Evolutionary conservation across 306 rosid species (phyloP).

Genomic region (Prunus padus): DNA sequence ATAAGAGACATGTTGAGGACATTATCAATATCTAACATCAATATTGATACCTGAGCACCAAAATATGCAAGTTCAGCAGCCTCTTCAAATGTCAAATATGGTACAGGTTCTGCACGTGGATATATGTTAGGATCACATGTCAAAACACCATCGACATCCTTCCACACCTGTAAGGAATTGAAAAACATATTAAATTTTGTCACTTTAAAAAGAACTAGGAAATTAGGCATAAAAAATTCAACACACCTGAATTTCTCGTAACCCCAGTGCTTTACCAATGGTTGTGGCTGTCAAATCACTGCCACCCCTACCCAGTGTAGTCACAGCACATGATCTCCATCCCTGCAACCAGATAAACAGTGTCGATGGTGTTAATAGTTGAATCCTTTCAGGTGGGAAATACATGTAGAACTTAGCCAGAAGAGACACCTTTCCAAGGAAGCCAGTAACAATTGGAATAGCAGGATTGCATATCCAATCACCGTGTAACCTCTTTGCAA

Average conservation of each 20-base stretch:
- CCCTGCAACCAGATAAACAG: slow-evolving; percentile 53
- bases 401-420: slow-evolving; percentile 15
- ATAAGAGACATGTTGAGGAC: not conserved
- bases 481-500: slow-evolving; percentile 68
- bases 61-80: slow-evolving; percentile 98
- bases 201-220: not conserved
- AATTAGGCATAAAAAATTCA: not conserved
- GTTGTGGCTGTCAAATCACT: slow-evolving; percentile 97
- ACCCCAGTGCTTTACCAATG: slow-evolving; percentile 85
- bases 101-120: slow-evolving; percentile 72
- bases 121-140: slow-evolving; percentile 89
- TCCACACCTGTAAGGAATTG: slow-evolving; percentile 80
- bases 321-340: slow-evolving; percentile 87
- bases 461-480: slow-evolving; percentile 89
- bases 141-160: slow-evolving; percentile 97
- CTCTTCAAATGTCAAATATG: slow-evolving; percentile 91
- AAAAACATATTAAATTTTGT: slow-evolving; percentile 1
- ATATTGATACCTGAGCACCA: slow-evolving; percentile 86
- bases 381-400: slow-evolving; percentile 3
- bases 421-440: slow-evolving; percentile 83
- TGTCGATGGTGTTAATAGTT: not conserved
- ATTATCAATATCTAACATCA: not conserved
- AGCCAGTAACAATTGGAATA: slow-evolving; percentile 91
- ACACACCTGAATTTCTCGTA: slow-evolving; percentile 89
- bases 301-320: slow-evolving; percentile 96